Evolutionary conservation across 805 yeast genomes (phyloP).

Genomic region (Myxozyma vanderwaltii): DNA sequence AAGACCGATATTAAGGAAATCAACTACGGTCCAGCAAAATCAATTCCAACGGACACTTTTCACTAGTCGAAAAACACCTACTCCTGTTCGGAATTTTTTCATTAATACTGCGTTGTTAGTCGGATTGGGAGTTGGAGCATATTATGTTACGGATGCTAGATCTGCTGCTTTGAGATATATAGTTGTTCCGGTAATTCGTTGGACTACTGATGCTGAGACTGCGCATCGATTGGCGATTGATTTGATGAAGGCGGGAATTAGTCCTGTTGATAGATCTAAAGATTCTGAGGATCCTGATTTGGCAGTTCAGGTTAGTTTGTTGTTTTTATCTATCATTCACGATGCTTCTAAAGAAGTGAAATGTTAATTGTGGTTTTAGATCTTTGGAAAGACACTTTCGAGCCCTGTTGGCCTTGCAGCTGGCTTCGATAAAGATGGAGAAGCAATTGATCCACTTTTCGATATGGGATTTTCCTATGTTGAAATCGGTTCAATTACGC

Average conservation of each 20-base stretch:
- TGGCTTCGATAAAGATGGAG: conserved; percentile 92
- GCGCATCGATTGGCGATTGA: conserved; percentile 80
- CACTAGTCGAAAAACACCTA: conserved; percentile 16
- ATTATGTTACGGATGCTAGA: conserved; percentile 71
- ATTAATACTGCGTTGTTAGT: conserved; percentile 22
- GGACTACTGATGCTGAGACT: conserved; percentile 74
- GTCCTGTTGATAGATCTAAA: conserved; percentile 52
- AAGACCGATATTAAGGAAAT: neutral
- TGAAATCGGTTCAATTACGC: conserved; percentile 92
- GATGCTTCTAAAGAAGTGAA: no score
- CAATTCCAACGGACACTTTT: conserved; percentile 8
- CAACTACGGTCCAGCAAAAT: neutral
- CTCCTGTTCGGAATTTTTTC: conserved; percentile 31
- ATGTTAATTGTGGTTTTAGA: no score
- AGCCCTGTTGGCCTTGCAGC: conserved; percentile 94
- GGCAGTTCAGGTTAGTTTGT: conserved; percentile 48
- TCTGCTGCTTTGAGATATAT: conserved; percentile 81
- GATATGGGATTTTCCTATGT: conserved; percentile 83
- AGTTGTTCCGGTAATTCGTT: conserved; percentile 73
- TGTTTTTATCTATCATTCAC: no score
- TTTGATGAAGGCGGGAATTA: conserved; percentile 65
- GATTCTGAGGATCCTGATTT: conserved; percentile 56
- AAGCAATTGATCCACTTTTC: conserved; percentile 80
- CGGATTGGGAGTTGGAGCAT: conserved; percentile 46
- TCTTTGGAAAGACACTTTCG: conserved; percentile 63